Evolutionary conservation across 345 rosid genomes (phyloP), one percentile per base, ranked within the genome.

Genomic region (Acer yangbiense): DNA sequence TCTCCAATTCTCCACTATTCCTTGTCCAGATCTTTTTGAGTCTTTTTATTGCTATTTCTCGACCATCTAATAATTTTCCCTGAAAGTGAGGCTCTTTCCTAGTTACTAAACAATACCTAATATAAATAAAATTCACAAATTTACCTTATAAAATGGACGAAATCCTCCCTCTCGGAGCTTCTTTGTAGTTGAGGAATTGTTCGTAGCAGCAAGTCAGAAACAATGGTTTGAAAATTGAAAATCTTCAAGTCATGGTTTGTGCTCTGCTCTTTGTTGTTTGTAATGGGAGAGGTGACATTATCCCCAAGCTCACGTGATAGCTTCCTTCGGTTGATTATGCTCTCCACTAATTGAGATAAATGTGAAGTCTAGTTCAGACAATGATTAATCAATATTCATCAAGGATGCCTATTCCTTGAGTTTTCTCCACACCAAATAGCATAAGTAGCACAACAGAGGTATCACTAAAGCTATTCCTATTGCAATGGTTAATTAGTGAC

Each of bases 21-120:
- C 76, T 16, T 61, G 68, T 25, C 76, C 35, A 7, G 76, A 72
- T 10, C 54, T 39, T 58, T 10, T n/a, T 43, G 71, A 68, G 71
- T 10, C 52, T 41, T 14, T 71, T 71, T 16, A 71, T 18, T 9
- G 65, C 74, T 71, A 71, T 55, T 32, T 71, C 74, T 71, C 5
- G 48, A 1, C 48, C 74, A 71, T 54, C 64, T 3, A 11, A 46
- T 18, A 71, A 32, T 17, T 25, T 17, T 35, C 74, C 74, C 74
- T 55, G 48, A 55, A 21, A 14, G 23, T 29, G 9, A 7, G 1
- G 9, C 48, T 44, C 9, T 44, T 44, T 6, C 8, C 0, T 6
- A 7, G 10, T 44, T 44, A 29, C 32, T 44, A 44, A 44, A 5
- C 10, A 44, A 6, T 10, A 44, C 48, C 9, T 7, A 7, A 43